phyloP scores from a whole-genome alignment of 2,329 filamentous ascomycete genomes.

The Cytospora mali region DNA sequence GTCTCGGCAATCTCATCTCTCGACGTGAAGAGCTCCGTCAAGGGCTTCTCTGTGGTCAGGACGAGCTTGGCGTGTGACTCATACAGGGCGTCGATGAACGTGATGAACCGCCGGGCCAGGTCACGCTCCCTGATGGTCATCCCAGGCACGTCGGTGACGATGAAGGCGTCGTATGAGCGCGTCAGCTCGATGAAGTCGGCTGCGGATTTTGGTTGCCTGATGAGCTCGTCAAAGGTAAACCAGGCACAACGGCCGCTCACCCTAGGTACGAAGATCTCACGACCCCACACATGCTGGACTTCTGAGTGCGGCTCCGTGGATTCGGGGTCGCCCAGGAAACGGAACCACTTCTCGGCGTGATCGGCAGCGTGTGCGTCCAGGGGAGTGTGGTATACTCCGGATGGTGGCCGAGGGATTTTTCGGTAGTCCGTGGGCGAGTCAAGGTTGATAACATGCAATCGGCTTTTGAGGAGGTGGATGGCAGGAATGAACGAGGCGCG shows the following conservation, averaged over 20 bases:
- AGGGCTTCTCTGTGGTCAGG: conserved; percentile 82
- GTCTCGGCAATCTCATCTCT: conserved; percentile 67
- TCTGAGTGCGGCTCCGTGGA: conserved; percentile 75
- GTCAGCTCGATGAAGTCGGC: conserved; percentile 95
- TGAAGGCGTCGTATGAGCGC: conserved; percentile 86
- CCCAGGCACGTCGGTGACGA: conserved; percentile 86
- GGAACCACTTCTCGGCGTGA: conserved; percentile 94
- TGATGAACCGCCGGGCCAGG: conserved; percentile 90
- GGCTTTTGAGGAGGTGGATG: conserved; percentile 85
- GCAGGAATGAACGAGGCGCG: conserved; percentile 93
- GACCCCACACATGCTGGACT: conserved; percentile 86
- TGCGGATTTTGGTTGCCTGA: conserved; percentile 83
- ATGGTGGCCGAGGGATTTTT: conserved; percentile 90
- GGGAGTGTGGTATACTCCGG: conserved; percentile 90
- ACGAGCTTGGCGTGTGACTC: conserved; percentile 93
- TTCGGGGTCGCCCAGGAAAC: conserved; percentile 84
- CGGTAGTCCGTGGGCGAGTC: conserved; percentile 96
- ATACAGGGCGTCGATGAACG: conserved; percentile 95
- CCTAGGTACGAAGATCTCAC: conserved; percentile 82
- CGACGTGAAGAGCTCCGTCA: conserved; percentile 84
- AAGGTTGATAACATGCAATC: conserved; percentile 87
- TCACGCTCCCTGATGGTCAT: conserved; percentile 90
- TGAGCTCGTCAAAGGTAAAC: conserved; percentile 92
- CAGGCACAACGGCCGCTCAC: conserved; percentile 86
- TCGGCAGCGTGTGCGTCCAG: conserved; percentile 75